A percentile compares a stretch with the other conserved stretches of the same genome.
Evolutionary conservation across 345 rosid species (phyloP).

Genomic region (Salix purpurea): DNA sequence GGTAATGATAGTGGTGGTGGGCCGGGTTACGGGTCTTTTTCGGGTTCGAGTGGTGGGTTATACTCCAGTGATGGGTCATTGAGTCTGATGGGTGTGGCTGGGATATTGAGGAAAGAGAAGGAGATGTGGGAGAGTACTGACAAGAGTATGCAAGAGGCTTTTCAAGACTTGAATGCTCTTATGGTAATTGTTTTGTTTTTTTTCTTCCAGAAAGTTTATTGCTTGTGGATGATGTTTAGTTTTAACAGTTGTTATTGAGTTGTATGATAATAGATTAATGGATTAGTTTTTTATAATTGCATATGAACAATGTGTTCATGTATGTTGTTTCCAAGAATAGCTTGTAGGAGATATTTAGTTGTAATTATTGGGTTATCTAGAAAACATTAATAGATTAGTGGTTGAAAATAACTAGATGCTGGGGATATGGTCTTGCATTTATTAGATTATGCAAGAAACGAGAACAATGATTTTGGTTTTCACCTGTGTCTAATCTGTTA

Average conservation of each 20-base stretch:
- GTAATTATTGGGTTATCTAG: not conserved
- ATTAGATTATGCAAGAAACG: not conserved
- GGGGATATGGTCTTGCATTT: not conserved
- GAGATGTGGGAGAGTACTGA: conserved; percentile 93
- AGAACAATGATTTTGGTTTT: not conserved
- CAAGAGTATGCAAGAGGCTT: conserved; percentile 93
- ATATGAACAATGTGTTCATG: not conserved
- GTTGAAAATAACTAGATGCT: not conserved
- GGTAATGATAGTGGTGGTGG: conserved; percentile 15
- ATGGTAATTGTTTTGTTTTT: conserved; percentile 43
- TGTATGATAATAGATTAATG: not conserved
- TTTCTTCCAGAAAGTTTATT: not conserved
- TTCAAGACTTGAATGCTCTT: conserved; percentile 89
- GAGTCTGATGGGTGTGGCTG: conserved; percentile 92
- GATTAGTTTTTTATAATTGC: not conserved
- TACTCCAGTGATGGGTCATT: conserved; percentile 72
- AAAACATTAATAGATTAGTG: not conserved
- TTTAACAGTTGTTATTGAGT: not conserved
- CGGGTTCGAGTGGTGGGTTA: conserved; percentile 41
- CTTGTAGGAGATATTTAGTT: not conserved
- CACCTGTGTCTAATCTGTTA: not conserved
- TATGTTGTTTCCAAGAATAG: not conserved
- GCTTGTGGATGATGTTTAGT: not conserved
- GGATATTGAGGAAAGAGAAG: conserved; percentile 92
- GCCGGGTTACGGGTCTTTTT: conserved; percentile 7